Percentiles rank a stretch among this genome's conserved stretches.
Conservation (phyloP, 441 rosid species). For the Populus trichocarpa region DNA sequence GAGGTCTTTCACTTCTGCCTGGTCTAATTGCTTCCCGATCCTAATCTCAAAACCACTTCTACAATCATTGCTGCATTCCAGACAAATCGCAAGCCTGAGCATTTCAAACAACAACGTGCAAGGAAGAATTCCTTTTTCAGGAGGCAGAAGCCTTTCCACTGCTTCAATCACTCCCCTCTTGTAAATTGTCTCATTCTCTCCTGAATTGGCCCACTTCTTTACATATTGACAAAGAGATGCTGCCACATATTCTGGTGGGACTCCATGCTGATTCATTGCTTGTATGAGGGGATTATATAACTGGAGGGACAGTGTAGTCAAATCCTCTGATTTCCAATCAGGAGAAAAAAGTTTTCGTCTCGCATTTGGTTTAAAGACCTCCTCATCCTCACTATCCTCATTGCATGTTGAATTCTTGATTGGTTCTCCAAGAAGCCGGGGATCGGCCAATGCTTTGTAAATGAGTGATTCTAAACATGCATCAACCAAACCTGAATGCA, state of each 20-base stretch:
- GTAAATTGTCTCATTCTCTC: conserved; percentile 29
- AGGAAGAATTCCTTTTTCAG: conserved; percentile 45
- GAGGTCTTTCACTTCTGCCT: conserved; percentile 58
- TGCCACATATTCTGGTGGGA: conserved; percentile 40
- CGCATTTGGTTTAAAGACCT: conserved; percentile 48
- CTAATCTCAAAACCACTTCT: conserved; percentile 61
- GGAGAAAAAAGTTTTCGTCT: conserved; percentile 55
- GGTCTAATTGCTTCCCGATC: conserved; percentile 73
- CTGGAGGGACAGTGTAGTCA: conserved; percentile 50
- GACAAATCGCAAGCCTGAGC: conserved; percentile 40
- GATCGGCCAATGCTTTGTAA: conserved; percentile 44
- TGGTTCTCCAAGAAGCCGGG: conserved; percentile 51
- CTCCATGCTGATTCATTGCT: conserved; percentile 34
- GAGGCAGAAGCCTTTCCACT: conserved; percentile 62
- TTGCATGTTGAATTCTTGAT: conserved; percentile 7
- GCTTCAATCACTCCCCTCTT: conserved; percentile 57
- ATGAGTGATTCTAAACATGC: conserved; percentile 60
- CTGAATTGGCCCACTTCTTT: conserved; percentile 37
- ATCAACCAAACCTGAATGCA: conserved; percentile 42
- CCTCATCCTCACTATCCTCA: conserved; percentile 25
- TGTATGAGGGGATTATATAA: conserved; percentile 46
- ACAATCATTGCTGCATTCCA: conserved; percentile 52
- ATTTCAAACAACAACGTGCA: conserved; percentile 50
- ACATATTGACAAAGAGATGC: conserved; percentile 58
- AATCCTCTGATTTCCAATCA: conserved; percentile 61